These are phyloP conservation scores for Bonia amplexicaulis DNA, from an alignment of 176 grass and related monocot genomes.

Conservation along the genomic window DNA sequence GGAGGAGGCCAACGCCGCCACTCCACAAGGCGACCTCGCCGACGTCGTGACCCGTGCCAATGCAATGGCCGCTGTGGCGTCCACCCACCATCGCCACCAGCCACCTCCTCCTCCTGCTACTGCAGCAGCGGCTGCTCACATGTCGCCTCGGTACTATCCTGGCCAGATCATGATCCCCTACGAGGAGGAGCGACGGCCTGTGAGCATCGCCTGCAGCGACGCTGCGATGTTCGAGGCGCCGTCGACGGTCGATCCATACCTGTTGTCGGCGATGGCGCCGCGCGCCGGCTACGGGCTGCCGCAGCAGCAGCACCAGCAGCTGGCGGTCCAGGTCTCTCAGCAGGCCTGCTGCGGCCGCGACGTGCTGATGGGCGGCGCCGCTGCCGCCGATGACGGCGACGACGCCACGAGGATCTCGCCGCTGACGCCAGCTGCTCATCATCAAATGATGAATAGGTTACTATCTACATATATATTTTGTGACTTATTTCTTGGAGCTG, in stretches of 20 bases:
- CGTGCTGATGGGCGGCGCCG: not conserved
- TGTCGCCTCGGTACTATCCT: not conserved
- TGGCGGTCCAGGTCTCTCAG: slow-evolving; percentile 27
- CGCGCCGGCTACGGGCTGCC: not conserved
- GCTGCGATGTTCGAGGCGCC: not conserved
- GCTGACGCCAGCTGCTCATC: slow-evolving; percentile 17
- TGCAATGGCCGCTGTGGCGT: not conserved
- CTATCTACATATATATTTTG: not conserved
- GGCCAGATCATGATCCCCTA: slow-evolving; percentile 7
- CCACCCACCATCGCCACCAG: not conserved
- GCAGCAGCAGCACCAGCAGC: not conserved
- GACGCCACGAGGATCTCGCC: slow-evolving; percentile 32
- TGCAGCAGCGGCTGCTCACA: not conserved
- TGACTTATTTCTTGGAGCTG: not conserved
- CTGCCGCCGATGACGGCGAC: not conserved
- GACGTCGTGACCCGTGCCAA: slow-evolving; percentile 39
- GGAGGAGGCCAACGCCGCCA: slow-evolving; percentile 14
- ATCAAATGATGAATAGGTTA: slow-evolving; percentile 50
- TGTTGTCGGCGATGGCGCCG: not conserved
- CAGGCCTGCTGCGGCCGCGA: slow-evolving; percentile 3
- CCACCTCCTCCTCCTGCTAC: not conserved
- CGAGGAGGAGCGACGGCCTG: slow-evolving; percentile 1
- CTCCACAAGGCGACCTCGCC: slow-evolving; percentile 50
- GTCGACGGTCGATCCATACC: slow-evolving; percentile 13
- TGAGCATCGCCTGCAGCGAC: not conserved